Conservation (phyloP, 495 filamentous ascomycete genomes). For the Clohesyomyces aquaticus region DNA sequence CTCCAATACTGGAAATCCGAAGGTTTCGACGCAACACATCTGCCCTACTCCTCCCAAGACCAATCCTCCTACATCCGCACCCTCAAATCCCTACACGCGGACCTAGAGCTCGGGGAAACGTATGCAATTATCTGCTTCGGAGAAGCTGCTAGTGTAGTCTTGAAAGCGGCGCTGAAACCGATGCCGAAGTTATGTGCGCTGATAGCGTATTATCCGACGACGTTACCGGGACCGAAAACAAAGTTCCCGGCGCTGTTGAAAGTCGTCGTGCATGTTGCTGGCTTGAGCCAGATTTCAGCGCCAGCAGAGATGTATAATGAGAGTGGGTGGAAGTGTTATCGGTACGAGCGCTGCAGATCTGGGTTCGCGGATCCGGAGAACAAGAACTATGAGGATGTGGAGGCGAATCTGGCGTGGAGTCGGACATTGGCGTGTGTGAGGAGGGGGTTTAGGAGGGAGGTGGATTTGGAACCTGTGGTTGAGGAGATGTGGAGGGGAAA, state of each 20-base stretch:
- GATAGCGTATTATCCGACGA: slow-evolving; percentile 64
- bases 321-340: slow-evolving; percentile 30
- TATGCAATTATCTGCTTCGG: slow-evolving; percentile 51
- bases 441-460: slow-evolving; percentile 44
- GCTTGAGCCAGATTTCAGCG: slow-evolving; percentile 28
- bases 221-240: slow-evolving; percentile 55
- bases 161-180: slow-evolving; percentile 59
- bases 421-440: slow-evolving; percentile 52
- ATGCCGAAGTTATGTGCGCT: slow-evolving; percentile 55
- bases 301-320: slow-evolving; percentile 39
- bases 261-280: slow-evolving; percentile 60
- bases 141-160: slow-evolving; percentile 60
- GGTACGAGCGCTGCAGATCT: slow-evolving; percentile 22
- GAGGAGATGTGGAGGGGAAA: slow-evolving; percentile 27
- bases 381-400: slow-evolving; percentile 57
- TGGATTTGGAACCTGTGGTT: slow-evolving; percentile 28
- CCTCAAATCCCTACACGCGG: slow-evolving; percentile 29
- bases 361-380: slow-evolving; percentile 64
- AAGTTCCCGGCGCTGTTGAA: slow-evolving; percentile 55
- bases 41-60: slow-evolving; percentile 31
- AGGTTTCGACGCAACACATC: slow-evolving; percentile 37
- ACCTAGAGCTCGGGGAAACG: slow-evolving; percentile 43
- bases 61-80: slow-evolving; percentile 20
- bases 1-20: slow-evolving; percentile 27
- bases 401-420: slow-evolving; percentile 60